These are phyloP conservation scores for Populus alba DNA, from an alignment of 345 rosid genomes.

Conservation along the genomic window DNA sequence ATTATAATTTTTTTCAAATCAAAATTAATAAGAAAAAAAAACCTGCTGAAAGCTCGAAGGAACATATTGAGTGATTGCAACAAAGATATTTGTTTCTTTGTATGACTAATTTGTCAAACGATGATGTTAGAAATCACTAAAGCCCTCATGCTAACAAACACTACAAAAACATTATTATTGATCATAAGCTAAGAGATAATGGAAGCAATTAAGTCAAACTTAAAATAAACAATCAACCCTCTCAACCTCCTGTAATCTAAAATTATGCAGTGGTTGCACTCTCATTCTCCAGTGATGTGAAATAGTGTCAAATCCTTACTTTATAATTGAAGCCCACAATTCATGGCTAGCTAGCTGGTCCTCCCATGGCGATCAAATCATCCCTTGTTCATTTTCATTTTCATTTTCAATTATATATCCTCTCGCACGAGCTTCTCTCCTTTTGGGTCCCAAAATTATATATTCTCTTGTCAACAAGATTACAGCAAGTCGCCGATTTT, in stretches of 20 bases:
- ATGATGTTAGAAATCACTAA: background rate
- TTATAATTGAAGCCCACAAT: background rate
- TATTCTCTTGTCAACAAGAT: background rate
- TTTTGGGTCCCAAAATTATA: conserved; percentile 6
- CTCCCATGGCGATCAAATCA: background rate
- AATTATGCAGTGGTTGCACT: background rate
- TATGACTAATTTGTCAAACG: background rate
- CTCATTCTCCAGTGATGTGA: background rate
- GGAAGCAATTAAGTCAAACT: background rate
- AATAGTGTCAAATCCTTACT: background rate
- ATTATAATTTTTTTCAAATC: background rate
- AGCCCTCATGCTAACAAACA: background rate
- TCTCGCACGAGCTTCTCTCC: conserved; percentile 15
- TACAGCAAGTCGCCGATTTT: background rate
- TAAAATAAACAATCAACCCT: background rate
- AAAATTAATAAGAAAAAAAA: background rate
- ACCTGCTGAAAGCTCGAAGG: background rate
- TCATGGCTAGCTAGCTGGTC: background rate
- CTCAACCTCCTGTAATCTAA: background rate
- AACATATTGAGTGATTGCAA: background rate
- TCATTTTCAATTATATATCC: background rate
- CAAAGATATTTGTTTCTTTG: background rate
- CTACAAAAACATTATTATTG: background rate
- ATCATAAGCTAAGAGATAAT: background rate
- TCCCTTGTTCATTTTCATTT: background rate